Evolutionary conservation across 805 yeast species (phyloP).

Genomic region (Wickerhamiella siamensis): DNA sequence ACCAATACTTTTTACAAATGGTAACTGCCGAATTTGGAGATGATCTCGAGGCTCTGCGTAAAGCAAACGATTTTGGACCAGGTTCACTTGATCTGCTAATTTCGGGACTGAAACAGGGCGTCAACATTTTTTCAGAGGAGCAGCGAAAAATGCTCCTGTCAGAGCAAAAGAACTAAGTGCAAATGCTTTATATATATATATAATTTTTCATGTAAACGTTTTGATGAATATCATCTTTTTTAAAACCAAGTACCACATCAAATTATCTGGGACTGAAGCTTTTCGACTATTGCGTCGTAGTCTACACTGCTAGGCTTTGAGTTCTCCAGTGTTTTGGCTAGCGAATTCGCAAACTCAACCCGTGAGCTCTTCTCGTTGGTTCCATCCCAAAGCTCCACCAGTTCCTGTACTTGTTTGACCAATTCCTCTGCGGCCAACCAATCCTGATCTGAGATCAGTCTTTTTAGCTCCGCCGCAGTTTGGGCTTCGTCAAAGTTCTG

Average conservation of each 20-base stretch:
- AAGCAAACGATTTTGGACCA: constrained; percentile 30
- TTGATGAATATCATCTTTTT: not conserved
- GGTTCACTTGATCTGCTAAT: constrained; percentile 24
- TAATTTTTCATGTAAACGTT: not conserved
- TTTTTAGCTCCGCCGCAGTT: constrained; percentile 21
- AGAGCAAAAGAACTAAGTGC: not conserved
- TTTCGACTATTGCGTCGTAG: not conserved
- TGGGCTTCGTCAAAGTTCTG: constrained; percentile 15
- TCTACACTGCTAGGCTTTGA: not conserved
- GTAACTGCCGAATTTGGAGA: constrained; percentile 36
- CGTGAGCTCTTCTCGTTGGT: constrained; percentile 11
- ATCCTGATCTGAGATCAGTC: constrained; percentile 9
- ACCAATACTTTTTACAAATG: constrained; percentile 31
- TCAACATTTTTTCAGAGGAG: constrained; percentile 24
- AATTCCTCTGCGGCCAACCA: constrained; percentile 10
- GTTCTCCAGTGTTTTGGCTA: constrained; percentile 15
- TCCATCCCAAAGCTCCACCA: constrained; percentile 19
- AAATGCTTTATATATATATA: not conserved
- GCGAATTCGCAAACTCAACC: constrained; percentile 15
- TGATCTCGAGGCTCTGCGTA: constrained; percentile 29
- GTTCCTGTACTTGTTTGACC: constrained; percentile 8
- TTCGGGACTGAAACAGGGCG: constrained; percentile 27
- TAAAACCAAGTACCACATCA: not conserved
- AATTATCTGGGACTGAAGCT: not conserved
- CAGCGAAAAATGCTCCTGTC: constrained; percentile 16